Conservation (phyloP, 345 rosid species). For the Eucalyptus sp. region DNA sequence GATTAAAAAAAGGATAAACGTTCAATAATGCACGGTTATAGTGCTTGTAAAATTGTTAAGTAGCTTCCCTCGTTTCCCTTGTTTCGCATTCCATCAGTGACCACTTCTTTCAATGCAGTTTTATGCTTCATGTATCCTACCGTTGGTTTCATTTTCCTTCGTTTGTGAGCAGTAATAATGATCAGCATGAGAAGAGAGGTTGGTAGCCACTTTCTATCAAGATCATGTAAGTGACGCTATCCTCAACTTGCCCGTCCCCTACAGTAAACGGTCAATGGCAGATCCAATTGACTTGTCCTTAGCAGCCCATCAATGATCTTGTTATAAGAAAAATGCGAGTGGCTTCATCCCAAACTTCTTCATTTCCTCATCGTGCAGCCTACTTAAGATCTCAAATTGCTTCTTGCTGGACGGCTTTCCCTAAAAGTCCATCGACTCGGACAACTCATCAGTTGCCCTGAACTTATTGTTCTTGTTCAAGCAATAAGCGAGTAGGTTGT, state of each 20-base stretch:
- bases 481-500: constrained; percentile 80
- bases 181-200: too few species aligned
- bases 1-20: background rate
- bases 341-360: constrained; percentile 64
- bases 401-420: too few species aligned
- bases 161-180: background rate
- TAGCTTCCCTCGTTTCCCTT: background rate
- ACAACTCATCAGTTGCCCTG: constrained; percentile 76
- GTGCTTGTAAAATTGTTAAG: background rate
- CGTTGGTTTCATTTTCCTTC: background rate
- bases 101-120: background rate
- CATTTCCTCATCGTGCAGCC: constrained; percentile 91
- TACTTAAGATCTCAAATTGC: constrained; percentile 49
- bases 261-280: too few species aligned
- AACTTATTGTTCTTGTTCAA: constrained; percentile 43
- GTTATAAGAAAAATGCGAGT: constrained; percentile 52
- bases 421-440: constrained; percentile 12
- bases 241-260: constrained; percentile 7
- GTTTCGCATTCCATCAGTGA: background rate
- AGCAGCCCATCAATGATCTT: constrained; percentile 65
- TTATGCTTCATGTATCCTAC: background rate
- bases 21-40: background rate
- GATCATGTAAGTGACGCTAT: too few species aligned
- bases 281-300: background rate
- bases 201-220: too few species aligned